Evolutionary conservation across 2,329 filamentous ascomycete genomes (phyloP), one percentile per base, ranked within the genome.

Genomic region (Parascedosporium putredinis): DNA sequence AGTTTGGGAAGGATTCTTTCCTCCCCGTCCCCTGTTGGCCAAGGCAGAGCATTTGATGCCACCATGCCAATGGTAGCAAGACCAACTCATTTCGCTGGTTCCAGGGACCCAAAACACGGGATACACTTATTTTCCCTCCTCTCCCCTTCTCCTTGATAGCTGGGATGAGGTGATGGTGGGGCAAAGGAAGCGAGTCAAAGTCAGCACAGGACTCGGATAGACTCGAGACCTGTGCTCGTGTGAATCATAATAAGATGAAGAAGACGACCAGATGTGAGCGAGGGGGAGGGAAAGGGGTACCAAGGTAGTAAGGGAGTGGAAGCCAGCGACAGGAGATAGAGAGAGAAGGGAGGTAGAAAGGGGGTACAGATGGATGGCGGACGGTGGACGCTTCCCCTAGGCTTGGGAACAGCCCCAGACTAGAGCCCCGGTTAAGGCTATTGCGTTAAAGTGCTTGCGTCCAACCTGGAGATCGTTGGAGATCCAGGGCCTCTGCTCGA

Each of bases 161-260:
- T n/a, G n/a, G n/a, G n/a, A n/a, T n/a, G n/a, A n/a, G n/a, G n/a
- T n/a, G n/a, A n/a, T n/a, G n/a, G n/a, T n/a, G n/a, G n/a, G n/a
- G n/a, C n/a, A n/a, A n/a, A n/a, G n/a, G n/a, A n/a, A n/a, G n/a
- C n/a, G n/a, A n/a, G n/a, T n/a, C n/a, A n/a, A n/a, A n/a, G n/a
- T n/a, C n/a, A n/a, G n/a, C n/a, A n/a, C n/a, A n/a, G 38, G 20
- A 20, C 38, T 24, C 38, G 38, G 38, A 42, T 42, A 12, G 38
- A 20, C 38, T 42, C 38, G 38, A 42, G 20, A 16, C 38, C 38
- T n/a, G n/a, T n/a, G n/a, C n/a, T 42, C 38, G 38, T 42, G 38
- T 42, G 38, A 42, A 42, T 42, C 38, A 42, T 20, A 42, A 20
- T 42, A 42, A 42, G 38, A 42, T 42, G 38, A 42, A 23, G 16